Percentiles rank a stretch among this genome's conserved stretches.
Evolutionary conservation across 1,284 basidiomycete species (phyloP).

Genomic region (Blastosporella zonata): DNA sequence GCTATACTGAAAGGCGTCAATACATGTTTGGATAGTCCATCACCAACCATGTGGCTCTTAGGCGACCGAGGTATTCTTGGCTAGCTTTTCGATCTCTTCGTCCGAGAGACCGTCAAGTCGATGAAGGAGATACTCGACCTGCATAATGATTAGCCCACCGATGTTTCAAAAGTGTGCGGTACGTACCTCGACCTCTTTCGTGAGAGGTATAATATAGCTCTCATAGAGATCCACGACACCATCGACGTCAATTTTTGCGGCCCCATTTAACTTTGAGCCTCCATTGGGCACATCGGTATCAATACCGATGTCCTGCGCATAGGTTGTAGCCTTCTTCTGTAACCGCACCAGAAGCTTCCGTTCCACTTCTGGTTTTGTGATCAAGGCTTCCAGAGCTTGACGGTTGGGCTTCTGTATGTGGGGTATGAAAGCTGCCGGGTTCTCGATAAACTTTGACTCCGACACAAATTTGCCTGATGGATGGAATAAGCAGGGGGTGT

Average conservation of each 20-base stretch:
- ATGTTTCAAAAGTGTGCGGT: background rate
- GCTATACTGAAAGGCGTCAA: background rate
- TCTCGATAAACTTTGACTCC: slow-evolving; percentile 89
- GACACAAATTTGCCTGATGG: slow-evolving; percentile 93
- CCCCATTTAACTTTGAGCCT: slow-evolving; percentile 26
- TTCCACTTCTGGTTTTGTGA: slow-evolving; percentile 97
- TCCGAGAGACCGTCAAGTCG: slow-evolving; percentile 80
- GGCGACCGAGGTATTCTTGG: slow-evolving; percentile 3
- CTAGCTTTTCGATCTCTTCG: slow-evolving; percentile 73
- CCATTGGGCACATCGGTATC: slow-evolving; percentile 53
- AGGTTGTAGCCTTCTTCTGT: slow-evolving; percentile 88
- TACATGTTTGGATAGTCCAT: no score
- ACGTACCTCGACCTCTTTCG: slow-evolving; percentile 96
- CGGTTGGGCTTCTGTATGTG: slow-evolving; percentile 83
- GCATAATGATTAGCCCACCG: slow-evolving; percentile 12
- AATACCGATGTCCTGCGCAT: slow-evolving; percentile 86
- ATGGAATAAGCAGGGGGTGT: background rate
- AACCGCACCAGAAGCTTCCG: slow-evolving; percentile 82
- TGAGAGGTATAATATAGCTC: slow-evolving; percentile 94
- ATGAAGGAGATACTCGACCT: slow-evolving; percentile 91
- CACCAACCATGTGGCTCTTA: background rate
- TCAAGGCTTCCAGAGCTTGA: slow-evolving; percentile 75
- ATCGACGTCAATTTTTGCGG: slow-evolving; percentile 86
- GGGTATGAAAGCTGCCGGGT: slow-evolving; percentile 87
- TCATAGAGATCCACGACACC: slow-evolving; percentile 92